phyloP scores from a whole-genome alignment of 2,329 filamentous ascomycete genomes.

The Zalaria obscura region DNA sequence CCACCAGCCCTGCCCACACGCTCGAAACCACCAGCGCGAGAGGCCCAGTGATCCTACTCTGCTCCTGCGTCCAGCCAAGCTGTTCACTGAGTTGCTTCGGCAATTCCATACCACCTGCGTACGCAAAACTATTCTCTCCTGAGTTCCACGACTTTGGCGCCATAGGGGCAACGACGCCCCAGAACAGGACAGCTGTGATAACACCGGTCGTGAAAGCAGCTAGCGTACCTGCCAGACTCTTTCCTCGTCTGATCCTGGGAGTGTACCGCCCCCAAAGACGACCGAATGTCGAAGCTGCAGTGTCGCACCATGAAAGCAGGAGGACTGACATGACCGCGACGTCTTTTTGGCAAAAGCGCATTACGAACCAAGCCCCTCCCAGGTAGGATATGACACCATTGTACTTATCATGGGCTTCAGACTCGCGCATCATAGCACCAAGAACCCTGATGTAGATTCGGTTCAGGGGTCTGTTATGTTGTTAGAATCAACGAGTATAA shows the following conservation, averaged over 20 bases:
- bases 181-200: constrained; percentile 72
- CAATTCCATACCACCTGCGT: constrained; percentile 60
- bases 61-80: constrained; percentile 45
- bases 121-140: constrained; percentile 56
- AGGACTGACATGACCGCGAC: constrained; percentile 79
- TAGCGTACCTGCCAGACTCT: constrained; percentile 78
- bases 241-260: constrained; percentile 67
- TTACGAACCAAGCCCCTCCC: constrained; percentile 73
- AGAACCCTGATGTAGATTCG: constrained; percentile 70
- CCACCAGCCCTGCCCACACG: constrained; percentile 75
- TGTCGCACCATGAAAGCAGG: constrained; percentile 94
- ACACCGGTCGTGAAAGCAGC: constrained; percentile 76
- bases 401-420: constrained; percentile 72
- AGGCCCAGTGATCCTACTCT: constrained; percentile 52
- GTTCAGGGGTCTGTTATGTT: constrained; percentile 47
- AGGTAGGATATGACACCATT: constrained; percentile 98
- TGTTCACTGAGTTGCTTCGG: constrained; percentile 44
- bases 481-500: background rate
- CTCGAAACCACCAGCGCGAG: constrained; percentile 69
- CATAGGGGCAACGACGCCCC: constrained; percentile 65
- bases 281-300: constrained; percentile 87
- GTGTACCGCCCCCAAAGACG: constrained; percentile 83
- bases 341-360: constrained; percentile 85
- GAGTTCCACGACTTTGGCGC: constrained; percentile 18
- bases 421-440: constrained; percentile 92